Percentiles rank a stretch among this genome's conserved stretches.
phyloP scores from a whole-genome alignment of 768 basidiomycete genomes.

The Amanita pallidorosea region DNA sequence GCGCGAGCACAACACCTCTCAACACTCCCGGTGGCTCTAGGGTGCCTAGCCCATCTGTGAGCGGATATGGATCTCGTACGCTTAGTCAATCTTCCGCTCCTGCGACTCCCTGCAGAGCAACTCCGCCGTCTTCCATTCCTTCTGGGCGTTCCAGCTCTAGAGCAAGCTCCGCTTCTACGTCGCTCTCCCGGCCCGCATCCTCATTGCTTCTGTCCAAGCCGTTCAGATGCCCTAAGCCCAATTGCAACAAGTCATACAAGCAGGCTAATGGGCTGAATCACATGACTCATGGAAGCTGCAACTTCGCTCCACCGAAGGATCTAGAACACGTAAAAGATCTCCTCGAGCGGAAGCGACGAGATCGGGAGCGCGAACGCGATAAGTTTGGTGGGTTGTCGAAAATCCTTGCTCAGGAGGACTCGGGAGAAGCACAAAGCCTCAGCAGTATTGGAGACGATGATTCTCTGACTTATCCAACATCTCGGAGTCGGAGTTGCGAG shows the following conservation, averaged over 20 bases:
- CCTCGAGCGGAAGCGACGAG: constrained; percentile 44
- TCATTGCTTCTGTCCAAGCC: constrained; percentile 73
- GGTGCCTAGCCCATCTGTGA: constrained; percentile 15
- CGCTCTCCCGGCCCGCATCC: constrained; percentile 29
- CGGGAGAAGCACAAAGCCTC: constrained; percentile 4
- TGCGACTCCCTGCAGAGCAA: constrained; percentile 4
- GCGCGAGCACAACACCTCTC: constrained; percentile 25
- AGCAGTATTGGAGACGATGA: constrained; percentile 3
- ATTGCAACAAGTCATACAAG: constrained; percentile 95
- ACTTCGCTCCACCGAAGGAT: constrained; percentile 85
- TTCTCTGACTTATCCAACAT: constrained; percentile 32
- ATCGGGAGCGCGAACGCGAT: constrained; percentile 18
- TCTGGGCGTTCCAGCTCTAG: constrained; percentile 6
- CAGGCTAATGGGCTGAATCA: constrained; percentile 93
- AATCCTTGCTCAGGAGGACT: constrained; percentile 3
- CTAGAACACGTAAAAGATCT: constrained; percentile 67
- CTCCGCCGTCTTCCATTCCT: constrained; percentile 5
- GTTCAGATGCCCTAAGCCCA: constrained; percentile 88
- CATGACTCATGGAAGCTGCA: constrained; percentile 87
- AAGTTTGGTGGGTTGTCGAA: constrained; percentile 12
- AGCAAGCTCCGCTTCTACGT: constrained; percentile 5
- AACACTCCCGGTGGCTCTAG: constrained; percentile 40
- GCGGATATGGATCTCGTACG: constrained; percentile 7
- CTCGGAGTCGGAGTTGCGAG: constrained; percentile 53
- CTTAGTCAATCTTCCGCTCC: constrained; percentile 5